Conservation (phyloP, 164 flowering plant genomes). For the Tetrastigma voinierianum region DNA sequence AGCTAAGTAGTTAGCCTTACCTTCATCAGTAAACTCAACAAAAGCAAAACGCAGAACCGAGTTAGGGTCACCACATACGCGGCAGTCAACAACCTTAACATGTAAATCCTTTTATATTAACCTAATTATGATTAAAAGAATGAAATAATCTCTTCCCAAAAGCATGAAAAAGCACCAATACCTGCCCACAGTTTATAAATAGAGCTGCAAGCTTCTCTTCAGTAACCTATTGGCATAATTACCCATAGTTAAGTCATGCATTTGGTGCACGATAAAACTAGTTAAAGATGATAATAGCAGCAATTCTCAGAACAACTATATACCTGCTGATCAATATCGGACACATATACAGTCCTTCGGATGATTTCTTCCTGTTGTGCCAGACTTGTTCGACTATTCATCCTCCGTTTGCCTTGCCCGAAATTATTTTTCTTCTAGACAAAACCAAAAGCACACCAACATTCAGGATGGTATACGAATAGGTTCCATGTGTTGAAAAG, state of each 20-base stretch:
- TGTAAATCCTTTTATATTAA: not conserved
- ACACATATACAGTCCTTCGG: constrained; percentile 86
- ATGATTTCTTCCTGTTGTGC: constrained; percentile 86
- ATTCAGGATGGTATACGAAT: too few relatives aligned
- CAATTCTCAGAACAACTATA: not conserved
- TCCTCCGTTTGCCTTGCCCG: constrained; percentile 60
- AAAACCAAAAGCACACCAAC: not conserved
- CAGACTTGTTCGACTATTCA: constrained; percentile 73
- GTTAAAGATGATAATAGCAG: not conserved
- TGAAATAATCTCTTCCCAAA: not conserved
- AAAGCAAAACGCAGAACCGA: constrained; percentile 83
- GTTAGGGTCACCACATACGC: constrained; percentile 77
- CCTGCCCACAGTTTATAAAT: constrained; percentile 72
- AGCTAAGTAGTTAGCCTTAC: constrained; percentile 25
- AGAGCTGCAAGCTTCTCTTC: constrained; percentile 82
- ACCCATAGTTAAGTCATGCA: not conserved
- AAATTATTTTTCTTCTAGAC: constrained; percentile 56
- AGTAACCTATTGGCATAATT: constrained; percentile 28
- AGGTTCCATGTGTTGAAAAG: too few relatives aligned
- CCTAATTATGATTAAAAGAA: not conserved
- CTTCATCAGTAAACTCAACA: constrained; percentile 78
- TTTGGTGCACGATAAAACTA: not conserved
- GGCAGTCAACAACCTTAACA: constrained; percentile 74
- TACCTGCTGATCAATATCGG: constrained; percentile 97
- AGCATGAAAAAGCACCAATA: constrained; percentile 9